These are phyloP conservation scores for Flueggea neowawraea DNA, from an alignment of 441 rosid species.

Conservation along the genomic window DNA sequence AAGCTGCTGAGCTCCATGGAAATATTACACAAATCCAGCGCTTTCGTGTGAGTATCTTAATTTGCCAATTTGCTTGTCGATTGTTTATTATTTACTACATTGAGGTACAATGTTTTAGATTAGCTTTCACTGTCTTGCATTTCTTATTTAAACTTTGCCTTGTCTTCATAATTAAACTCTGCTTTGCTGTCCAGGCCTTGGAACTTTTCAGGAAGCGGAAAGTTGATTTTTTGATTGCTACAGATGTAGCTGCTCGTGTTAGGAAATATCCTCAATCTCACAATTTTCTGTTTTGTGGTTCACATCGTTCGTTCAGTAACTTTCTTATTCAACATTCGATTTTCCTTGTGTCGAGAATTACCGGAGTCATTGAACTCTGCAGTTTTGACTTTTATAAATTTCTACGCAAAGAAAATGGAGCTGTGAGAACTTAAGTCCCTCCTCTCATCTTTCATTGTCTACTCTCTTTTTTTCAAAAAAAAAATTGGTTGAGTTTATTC, in stretches of 20 bases:
- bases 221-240: constrained; percentile 92
- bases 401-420: too few relatives aligned
- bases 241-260: constrained; percentile 98
- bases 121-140: too few relatives aligned
- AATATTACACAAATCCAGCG: constrained; percentile 98
- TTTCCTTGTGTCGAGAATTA: too few relatives aligned
- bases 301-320: neutral
- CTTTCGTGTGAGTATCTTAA: constrained; percentile 72
- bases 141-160: too few relatives aligned
- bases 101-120: too few relatives aligned
- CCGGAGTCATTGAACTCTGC: too few relatives aligned
- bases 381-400: too few relatives aligned
- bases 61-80: constrained; percentile 1
- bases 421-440: too few relatives aligned
- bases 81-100: too few relatives aligned
- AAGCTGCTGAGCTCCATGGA: constrained; percentile 98
- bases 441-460: neutral
- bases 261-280: constrained; percentile 26
- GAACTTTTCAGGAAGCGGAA: constrained; percentile 90
- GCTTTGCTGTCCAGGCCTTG: constrained; percentile 60
- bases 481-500: neutral
- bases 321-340: neutral
- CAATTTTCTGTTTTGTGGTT: neutral
- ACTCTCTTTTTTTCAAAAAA: constrained; percentile 7
- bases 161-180: constrained; percentile 11